These are phyloP conservation scores for Hirschfeldia incana DNA, from an alignment of 345 rosid species.

Conservation along the genomic window DNA sequence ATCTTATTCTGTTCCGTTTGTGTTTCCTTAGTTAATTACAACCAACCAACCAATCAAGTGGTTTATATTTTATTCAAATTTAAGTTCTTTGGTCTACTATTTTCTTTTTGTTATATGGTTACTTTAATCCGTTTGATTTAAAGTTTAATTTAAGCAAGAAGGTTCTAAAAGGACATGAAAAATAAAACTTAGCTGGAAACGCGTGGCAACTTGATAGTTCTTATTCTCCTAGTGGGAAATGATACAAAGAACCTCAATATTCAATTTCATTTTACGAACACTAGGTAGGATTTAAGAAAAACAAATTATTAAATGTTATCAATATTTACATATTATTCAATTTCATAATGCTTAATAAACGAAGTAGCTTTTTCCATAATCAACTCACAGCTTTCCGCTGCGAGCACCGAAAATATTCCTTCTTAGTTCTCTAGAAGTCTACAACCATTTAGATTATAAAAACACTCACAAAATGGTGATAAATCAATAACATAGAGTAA, in stretches of 20 bases:
- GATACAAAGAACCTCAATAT: conserved; percentile 31
- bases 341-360: background rate
- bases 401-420: background rate
- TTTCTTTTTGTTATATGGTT: background rate
- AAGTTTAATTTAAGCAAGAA: background rate
- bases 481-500: background rate
- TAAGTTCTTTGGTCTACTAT: conserved; percentile 19
- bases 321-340: background rate
- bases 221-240: conserved; percentile 28
- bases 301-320: background rate
- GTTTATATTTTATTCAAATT: conserved; percentile 19
- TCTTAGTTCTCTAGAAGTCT: background rate
- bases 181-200: conserved; percentile 30
- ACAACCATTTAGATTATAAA: background rate
- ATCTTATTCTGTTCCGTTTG: conserved; percentile 2
- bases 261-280: background rate
- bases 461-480: background rate
- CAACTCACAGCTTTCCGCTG: background rate
- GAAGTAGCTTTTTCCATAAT: background rate
- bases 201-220: conserved; percentile 35
- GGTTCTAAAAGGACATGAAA: conserved; percentile 34
- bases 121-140: conserved; percentile 21
- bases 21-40: conserved; percentile 15
- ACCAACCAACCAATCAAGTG: conserved; percentile 8
- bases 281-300: background rate